Evolutionary conservation across 2,329 filamentous ascomycete genomes (phyloP), one percentile per base, ranked within the genome.

Genomic region (Verruconis gallopava): DNA sequence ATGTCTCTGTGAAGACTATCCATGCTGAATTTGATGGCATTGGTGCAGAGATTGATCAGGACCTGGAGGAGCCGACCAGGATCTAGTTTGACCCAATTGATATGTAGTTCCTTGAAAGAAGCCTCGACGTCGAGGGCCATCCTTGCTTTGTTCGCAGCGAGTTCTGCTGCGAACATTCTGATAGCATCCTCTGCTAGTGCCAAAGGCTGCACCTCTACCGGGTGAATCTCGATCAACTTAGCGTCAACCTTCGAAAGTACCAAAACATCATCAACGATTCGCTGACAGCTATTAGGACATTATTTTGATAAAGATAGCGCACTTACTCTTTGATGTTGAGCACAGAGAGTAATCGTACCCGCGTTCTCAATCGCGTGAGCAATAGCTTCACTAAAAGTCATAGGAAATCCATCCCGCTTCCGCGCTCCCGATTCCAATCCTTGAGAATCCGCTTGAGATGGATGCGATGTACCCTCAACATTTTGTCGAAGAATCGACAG

Each of bases 21-120:
- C 47, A 68, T 69, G 2, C 77, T 81, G 50, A 81, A 82, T 51
- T 81, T 82, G 52, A 82, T 71, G 0, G 77, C 75, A 49, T 81
- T 81, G 9, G 76, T 78, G 19, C 78, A 64, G 2, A 82, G 65
- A 49, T 81, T 82, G 25, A 46, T 38, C 11, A 47, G 15, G 12
- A 48, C 42, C 28, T 48, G 46, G 12, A 38, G 18, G 4, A 48
- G 35, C 13, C 47, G 43, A 6, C 21, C 35, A 14, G 37, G 32
- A 34, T 48, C 47, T 32, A 43, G 33, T 37, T 43, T 36, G 15
- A 50, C 40, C 40, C 45, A 47, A 21, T 49, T 43, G 18, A 50
- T 39, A 12, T 17, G 39, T 30, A 40, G 40, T 0, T 53, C 46
- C 17, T 45, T 33, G 40, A 57, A 58, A 2, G 50, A 46, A 3